Evolutionary conservation across 1,284 basidiomycete genomes (phyloP).

Genomic region (Sphaerobolus stellatus): DNA sequence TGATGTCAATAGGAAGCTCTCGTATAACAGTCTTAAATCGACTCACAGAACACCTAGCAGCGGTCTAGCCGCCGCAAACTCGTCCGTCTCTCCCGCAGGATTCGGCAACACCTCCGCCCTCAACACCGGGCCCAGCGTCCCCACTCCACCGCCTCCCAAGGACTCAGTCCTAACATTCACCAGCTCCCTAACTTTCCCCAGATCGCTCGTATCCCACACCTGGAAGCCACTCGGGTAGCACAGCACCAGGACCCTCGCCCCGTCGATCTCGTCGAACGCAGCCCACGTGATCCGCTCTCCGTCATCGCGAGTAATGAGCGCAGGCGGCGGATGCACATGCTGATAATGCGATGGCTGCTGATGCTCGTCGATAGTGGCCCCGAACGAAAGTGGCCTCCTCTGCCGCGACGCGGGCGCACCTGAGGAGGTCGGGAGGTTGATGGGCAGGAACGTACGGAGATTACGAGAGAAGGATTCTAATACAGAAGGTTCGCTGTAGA

Average conservation of each 20-base stretch:
- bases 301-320: conserved; percentile 12
- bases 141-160: too few species aligned
- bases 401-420: conserved; percentile 48
- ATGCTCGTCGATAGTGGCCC: conserved; percentile 33
- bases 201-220: conserved; percentile 65
- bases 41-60: conserved; percentile 61
- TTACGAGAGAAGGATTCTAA: conserved; percentile 52
- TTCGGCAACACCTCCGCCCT: conserved; percentile 48
- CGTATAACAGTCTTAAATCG: not conserved
- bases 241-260: conserved; percentile 51
- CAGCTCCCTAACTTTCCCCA: conserved; percentile 55
- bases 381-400: conserved; percentile 50
- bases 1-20: conserved; percentile 1
- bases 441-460: conserved; percentile 52
- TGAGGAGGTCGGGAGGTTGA: conserved; percentile 48
- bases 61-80: conserved; percentile 39
- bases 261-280: conserved; percentile 18
- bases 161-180: conserved; percentile 45
- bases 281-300: conserved; percentile 36
- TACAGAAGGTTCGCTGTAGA: conserved; percentile 44
- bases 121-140: conserved; percentile 34
- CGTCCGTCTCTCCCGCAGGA: conserved; percentile 27
- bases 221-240: conserved; percentile 61
- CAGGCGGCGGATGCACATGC: conserved; percentile 15
- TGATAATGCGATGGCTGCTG: conserved; percentile 16